Base-by-base conservation (phyloP, 1,284 basidiomycete species). In the Coniferiporia weirii region DNA sequence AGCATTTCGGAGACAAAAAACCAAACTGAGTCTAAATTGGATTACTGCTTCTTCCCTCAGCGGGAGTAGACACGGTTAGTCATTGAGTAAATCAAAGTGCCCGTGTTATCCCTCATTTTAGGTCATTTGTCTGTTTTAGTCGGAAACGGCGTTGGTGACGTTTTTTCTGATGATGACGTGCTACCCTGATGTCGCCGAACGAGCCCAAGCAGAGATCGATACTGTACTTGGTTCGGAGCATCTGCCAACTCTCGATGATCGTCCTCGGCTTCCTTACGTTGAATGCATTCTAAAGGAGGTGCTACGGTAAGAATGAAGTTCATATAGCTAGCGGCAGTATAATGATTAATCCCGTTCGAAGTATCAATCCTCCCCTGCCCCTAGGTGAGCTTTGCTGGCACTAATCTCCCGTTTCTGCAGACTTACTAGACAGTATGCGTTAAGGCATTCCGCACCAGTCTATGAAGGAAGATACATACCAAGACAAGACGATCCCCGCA, bases 141-240 rank as follows among this genome's bases (percentile, higher is more conserved):
- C 65, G 3, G 54, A 59, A 9, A 36, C 57, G 9, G 54, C 60
- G 12, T 13, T 70, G 2, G 53, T 49, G 20, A 61, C 66, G 36
- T 72, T 72, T 52, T 57, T 72, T 8, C 59, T 71, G 34, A 64
- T 66, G 34, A 71, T 71, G 67, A 57, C 65, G 5, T 49, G 60
- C 4, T 61, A 65, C 54, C 71, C 71, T 1, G 51, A 65, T 1
- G 63, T 67, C 13, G 62, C 67, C 44, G 50, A 49, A 12, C 60
- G 63, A 22, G 63, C 67, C 4, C 70, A 71, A 50, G 52, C 36
- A 1, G 68, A 72, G 51, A 62, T 73, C n/a, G 70, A 73, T 50
- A n/a, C 10, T 3, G 65, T 72, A 0, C 59, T 70, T 6, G 66
- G 64, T 9, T 19, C 40, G 4, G 60, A 66, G 9, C 64, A 67